A percentile compares a stretch with the other conserved stretches of the same genome.
phyloP scores from a whole-genome alignment of 345 rosid genomes.

The Mercurialis annua region DNA sequence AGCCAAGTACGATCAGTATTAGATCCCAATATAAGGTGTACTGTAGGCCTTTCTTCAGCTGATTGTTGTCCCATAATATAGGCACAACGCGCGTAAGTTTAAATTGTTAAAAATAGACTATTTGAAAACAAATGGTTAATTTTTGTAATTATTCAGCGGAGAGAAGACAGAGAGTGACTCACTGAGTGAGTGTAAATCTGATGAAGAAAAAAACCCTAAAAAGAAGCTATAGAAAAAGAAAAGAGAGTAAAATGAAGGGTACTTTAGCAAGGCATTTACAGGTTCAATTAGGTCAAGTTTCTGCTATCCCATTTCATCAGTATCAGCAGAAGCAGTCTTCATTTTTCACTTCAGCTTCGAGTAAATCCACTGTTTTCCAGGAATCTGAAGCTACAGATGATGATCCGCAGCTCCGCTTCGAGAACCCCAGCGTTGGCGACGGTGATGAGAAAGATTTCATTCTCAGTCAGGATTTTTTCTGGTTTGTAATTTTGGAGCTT shows the following conservation, averaged over 20 bases:
- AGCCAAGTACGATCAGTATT: background rate
- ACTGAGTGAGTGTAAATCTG: constrained; percentile 9
- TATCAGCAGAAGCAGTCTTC: constrained; percentile 33
- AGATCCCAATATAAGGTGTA: background rate
- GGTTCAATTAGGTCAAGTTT: constrained; percentile 40
- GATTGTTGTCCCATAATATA: constrained; percentile 2
- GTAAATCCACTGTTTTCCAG: constrained; percentile 31
- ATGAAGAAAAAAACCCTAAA: constrained; percentile 43
- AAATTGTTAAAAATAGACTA: constrained; percentile 3
- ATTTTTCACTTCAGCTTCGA: constrained; percentile 1
- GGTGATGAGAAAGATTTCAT: constrained; percentile 63
- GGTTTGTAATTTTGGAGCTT: constrained; percentile 50
- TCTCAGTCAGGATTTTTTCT: constrained; percentile 95
- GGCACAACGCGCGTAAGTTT: constrained; percentile 18
- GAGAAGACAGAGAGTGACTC: constrained; percentile 2
- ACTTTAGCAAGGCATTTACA: constrained; percentile 40
- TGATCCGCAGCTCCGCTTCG: constrained; percentile 17
- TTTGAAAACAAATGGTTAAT: background rate
- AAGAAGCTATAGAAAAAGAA: constrained; percentile 28
- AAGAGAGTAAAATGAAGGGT: constrained; percentile 42
- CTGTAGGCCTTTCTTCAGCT: background rate
- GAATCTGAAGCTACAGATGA: constrained; percentile 47
- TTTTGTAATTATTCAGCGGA: background rate
- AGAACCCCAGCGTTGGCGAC: constrained; percentile 26
- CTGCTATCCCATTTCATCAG: constrained; percentile 20